Base-by-base conservation (phyloP, 2,329 filamentous ascomycete genomes). In the Teratosphaeria destructans region DNA sequence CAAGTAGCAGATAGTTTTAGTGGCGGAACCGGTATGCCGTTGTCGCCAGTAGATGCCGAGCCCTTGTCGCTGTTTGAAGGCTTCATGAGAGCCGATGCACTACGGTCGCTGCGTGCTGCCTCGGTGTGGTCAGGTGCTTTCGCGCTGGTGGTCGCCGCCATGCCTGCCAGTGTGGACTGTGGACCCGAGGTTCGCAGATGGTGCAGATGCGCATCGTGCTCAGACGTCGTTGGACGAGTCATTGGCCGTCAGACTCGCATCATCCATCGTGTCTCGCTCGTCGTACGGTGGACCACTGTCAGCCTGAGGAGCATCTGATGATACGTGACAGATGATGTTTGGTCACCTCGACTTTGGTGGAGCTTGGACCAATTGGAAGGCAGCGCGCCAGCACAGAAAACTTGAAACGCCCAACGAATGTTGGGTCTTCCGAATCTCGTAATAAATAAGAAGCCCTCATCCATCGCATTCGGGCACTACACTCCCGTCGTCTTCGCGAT, bases 1-100 rank as follows among this genome's bases (percentile, higher is more conserved):
- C 65, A 66, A 39, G 60, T 65, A 16, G 60, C 61, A 19, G 63
- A 64, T 4, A 68, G 19, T 19, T 19, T 1, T 19, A 19, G 58
- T 12, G 66, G 66, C 34, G 59, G 61, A 19, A 62, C 52, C 23
- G 55, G 52, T 32, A 27, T 26, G 52, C n/a, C 37, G 32, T n/a
- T 19, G 54, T 14, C 12, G 7, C 10, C 52, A 19, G 23, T 23
- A 3, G 6, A 54, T 16, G 32, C 26, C 16, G 19, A 32, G 23
- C 14, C 29, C 29, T n/a, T 14, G 52, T 54, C 52, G 26, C 26
- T 54, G 2, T 12, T 23, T n/a, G n/a, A 16, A 43, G 37, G 16
- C 37, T 14, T 5, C 11, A 14, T 12, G 16, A n/a, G 12, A 43
- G 37, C 37, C 7, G 12, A 14, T n/a, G 5, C 37, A 43, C 19